These are phyloP conservation scores for Luffa acutangula DNA, from an alignment of 306 rosid species.

Conservation along the genomic window DNA sequence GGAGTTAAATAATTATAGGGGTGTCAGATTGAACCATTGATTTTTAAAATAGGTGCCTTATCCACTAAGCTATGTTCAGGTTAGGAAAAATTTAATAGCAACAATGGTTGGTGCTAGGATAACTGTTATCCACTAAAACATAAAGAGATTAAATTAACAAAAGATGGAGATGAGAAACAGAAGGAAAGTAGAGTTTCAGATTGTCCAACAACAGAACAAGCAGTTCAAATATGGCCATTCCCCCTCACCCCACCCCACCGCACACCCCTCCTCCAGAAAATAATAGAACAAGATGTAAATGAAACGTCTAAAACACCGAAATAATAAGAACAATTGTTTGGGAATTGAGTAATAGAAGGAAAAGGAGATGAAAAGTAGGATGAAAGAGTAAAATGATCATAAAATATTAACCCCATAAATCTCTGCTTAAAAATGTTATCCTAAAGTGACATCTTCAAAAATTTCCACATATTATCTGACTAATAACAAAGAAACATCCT, in stretches of 20 bases:
- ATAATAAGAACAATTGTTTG: not conserved
- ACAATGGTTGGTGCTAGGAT: not conserved
- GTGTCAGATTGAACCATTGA: not conserved
- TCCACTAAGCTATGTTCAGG: not conserved
- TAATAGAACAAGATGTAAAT: not conserved
- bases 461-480: not conserved
- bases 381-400: not conserved
- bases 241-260: not conserved
- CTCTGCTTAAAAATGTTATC: not conserved
- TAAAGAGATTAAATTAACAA: not conserved
- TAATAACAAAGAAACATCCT: not conserved
- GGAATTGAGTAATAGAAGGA: not conserved
- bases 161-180: not conserved
- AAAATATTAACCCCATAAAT: not conserved
- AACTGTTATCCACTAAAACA: not conserved
- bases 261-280: not conserved
- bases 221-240: not conserved
- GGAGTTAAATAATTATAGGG: not conserved
- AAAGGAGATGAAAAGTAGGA: not conserved
- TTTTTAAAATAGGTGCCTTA: not conserved
- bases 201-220: not conserved
- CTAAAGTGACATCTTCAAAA: not conserved
- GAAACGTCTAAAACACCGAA: not conserved
- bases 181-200: not conserved
- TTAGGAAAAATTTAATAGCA: not conserved